These are phyloP conservation scores for Linum tenue DNA, from an alignment of 345 rosid genomes.

Conservation along the genomic window DNA sequence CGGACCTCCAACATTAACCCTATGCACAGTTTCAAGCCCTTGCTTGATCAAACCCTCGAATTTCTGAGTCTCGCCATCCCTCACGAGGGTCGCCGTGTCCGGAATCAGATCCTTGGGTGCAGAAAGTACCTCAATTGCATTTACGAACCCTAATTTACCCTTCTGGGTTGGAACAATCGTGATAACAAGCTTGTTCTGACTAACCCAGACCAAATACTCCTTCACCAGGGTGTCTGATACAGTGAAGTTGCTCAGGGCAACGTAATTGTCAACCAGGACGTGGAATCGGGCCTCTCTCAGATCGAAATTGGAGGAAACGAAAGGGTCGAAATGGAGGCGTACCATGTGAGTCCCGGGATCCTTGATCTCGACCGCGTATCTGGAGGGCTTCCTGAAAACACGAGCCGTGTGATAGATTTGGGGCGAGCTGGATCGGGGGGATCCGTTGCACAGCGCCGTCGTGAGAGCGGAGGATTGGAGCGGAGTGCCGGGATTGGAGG, in stretches of 20 bases:
- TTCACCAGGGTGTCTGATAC: constrained; percentile 37
- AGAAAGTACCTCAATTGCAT: constrained; percentile 81
- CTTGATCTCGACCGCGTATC: constrained; percentile 49
- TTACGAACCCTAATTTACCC: constrained; percentile 56
- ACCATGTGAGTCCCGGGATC: constrained; percentile 65
- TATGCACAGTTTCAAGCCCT: constrained; percentile 46
- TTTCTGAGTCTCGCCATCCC: constrained; percentile 28
- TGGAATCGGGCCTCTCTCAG: constrained; percentile 47
- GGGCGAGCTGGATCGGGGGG: constrained; percentile 21
- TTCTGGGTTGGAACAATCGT: constrained; percentile 42
- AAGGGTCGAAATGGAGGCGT: constrained; percentile 60
- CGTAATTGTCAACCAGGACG: constrained; percentile 59
- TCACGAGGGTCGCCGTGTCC: constrained; percentile 40
- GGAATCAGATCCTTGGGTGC: constrained; percentile 74
- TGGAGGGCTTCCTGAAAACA: constrained; percentile 48
- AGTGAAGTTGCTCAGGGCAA: constrained; percentile 59
- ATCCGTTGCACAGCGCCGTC: constrained; percentile 24
- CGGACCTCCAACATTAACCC: constrained; percentile 76
- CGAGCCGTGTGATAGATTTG: constrained; percentile 58
- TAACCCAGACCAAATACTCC: constrained; percentile 55
- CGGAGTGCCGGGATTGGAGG: constrained; percentile 18
- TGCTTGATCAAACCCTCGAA: constrained; percentile 45
- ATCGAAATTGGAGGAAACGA: constrained; percentile 35
- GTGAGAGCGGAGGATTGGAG: constrained; percentile 30
- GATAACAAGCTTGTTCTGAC: constrained; percentile 39